A percentile compares a stretch with the other conserved stretches of the same genome.
phyloP scores from a whole-genome alignment of 2,329 filamentous ascomycete genomes.

The Geosmithia flava region DNA sequence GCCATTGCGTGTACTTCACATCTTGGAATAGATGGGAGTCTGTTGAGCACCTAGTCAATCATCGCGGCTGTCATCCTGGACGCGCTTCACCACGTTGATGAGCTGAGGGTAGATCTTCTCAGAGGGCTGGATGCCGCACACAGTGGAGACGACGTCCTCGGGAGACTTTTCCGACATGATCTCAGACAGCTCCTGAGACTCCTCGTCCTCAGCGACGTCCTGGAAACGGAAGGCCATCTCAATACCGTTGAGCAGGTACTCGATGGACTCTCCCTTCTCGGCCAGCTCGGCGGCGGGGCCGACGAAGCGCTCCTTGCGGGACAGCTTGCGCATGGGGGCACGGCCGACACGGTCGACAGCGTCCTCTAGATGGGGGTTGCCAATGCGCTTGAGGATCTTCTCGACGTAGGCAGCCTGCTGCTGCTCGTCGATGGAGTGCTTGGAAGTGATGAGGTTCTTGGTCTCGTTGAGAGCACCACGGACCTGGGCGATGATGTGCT shows the following conservation, averaged over 20 bases:
- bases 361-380: slow-evolving; percentile 87
- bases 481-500: slow-evolving; percentile 68
- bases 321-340: slow-evolving; percentile 85
- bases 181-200: slow-evolving; percentile 74
- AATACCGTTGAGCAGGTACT: slow-evolving; percentile 65
- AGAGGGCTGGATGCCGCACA: slow-evolving; percentile 65
- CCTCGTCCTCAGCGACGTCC: slow-evolving; percentile 82
- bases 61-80: slow-evolving; percentile 51
- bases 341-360: slow-evolving; percentile 90
- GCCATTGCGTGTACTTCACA: too few relatives aligned
- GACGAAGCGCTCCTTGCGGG: slow-evolving; percentile 91
- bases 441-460: slow-evolving; percentile 70
- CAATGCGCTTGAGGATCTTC: slow-evolving; percentile 85
- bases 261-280: slow-evolving; percentile 61
- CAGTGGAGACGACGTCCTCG: slow-evolving; percentile 63
- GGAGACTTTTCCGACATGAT: slow-evolving; percentile 66
- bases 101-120: slow-evolving; percentile 72
- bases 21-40: too few relatives aligned
- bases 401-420: slow-evolving; percentile 82
- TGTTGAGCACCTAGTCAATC: slow-evolving; percentile 21
- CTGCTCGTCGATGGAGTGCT: slow-evolving; percentile 64
- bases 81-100: slow-evolving; percentile 67
- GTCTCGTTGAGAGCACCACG: slow-evolving; percentile 75
- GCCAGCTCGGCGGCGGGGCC: slow-evolving; percentile 83
- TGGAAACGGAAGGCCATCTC: slow-evolving; percentile 95